Base-by-base conservation (phyloP, 306 rosid genomes). In the Dryas alaskensis region DNA sequence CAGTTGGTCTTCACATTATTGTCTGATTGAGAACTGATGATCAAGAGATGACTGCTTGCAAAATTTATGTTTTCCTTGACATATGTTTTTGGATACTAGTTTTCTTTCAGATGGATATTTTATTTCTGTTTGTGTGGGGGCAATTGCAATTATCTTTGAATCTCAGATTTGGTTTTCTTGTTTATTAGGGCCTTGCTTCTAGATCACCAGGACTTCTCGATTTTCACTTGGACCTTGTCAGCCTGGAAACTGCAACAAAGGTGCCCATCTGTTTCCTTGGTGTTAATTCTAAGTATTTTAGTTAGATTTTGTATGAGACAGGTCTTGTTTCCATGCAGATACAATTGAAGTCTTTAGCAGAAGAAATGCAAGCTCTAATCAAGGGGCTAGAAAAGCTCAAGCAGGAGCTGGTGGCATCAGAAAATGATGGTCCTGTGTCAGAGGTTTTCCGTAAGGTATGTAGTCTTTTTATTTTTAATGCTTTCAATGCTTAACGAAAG, bases 341-440 rank as follows among this genome's bases (percentile, higher is more conserved):
- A 84, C 99, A 92, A 95, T 86, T 95, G 87, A 95, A 95, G 84
- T 86, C 98, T 73, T 88, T 95, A 83, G 98, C 99, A 53, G 98
- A 95, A 87, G 99, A 95, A 87, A 95, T 95, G 99, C 93, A 87
- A 83, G 96, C 98, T 67, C 87, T 95, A 80, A 88, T 81, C 67
- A 95, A 87, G 81, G 99, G 99, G 62, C 75, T 95, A 76, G 92
- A 90, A 81, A 92, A 92, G 86, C 92, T 95, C 82, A 92, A 82
- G 84, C 97, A 87, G 81, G 99, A 95, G 85, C 83, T 90, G 74
- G 86, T 73, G 44, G 97, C 92, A 49, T 95, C 96, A 55, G 97
- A 82, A 88, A 92, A 77, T 76, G 99, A 95, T 75, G 98, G 99
- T 72, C 96, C 96, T 43, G 92, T 89, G 70, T 92, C 97, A 0